Evolutionary conservation across 2,329 filamentous ascomycete genomes (phyloP), one percentile per base, ranked within the genome.

Genomic region (Orbilia ellipsospora): DNA sequence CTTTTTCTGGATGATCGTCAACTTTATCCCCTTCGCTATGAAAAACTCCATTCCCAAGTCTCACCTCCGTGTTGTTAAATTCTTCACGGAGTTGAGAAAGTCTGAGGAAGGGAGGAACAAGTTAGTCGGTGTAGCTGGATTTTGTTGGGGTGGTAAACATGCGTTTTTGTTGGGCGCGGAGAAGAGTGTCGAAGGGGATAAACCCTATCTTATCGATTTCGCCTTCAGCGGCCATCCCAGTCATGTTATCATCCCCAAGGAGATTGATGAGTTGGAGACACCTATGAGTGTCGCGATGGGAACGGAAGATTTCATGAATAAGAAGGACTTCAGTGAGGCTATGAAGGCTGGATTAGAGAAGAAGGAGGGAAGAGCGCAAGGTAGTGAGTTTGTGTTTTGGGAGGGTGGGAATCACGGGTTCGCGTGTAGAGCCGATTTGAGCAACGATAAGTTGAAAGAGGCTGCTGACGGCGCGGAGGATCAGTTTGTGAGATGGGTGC

Each of bases 61-160:
- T 4, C 50, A 66, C 42, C 8, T n/a, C 6, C 23, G 68, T 8
- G 68, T 66, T 31, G 10, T 42, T 2, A 40, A 50, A 8, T 73
- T 73, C 23, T 65, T 73, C 23, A 56, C 28, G 5, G 56, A 36
- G 8, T n/a, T 66, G 18, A 60, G 68, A n/a, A 66, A 66, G 26
- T 31, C 16, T 0, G 51, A 73, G 12, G 61, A 60, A 23, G 68
- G 28, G 36, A 45, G 44, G 61, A 42, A 52, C 18, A 66, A 51
- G 16, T 18, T 73, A 18, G 60, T 73, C 23, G 68, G 68, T 23
- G 55, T 56, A 0, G 68, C 55, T 16, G 68, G 68, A 31, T 73
- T 73, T 20, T 73, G 68, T 28, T 73, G 68, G 68, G 68, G 68
- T 51, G 68, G 68, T 18, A 73, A 66, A 57, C 68, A 73, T 45